phyloP scores from a whole-genome alignment of 441 rosid species.

The Aleurites moluccanus region DNA sequence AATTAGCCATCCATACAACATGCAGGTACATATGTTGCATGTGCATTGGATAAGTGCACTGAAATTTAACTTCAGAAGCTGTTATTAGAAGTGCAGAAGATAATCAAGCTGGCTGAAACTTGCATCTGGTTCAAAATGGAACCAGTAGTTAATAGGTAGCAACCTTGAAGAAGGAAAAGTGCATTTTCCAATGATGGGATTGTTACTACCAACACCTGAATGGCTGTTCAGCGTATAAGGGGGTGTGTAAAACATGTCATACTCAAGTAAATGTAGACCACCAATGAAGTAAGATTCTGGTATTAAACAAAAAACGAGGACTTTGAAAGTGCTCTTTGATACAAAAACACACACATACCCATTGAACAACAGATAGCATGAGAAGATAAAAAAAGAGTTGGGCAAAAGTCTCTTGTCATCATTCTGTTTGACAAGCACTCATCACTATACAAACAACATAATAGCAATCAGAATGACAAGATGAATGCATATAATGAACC shows the following conservation, averaged over 20 bases:
- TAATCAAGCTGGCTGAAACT: neutral
- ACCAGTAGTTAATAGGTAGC: neutral
- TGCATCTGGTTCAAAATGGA: neutral
- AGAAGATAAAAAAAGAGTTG: neutral
- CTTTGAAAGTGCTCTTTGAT: neutral
- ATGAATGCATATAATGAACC: neutral
- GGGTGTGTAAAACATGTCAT: neutral
- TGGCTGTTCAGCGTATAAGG: neutral
- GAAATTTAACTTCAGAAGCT: neutral
- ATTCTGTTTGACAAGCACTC: neutral
- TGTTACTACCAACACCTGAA: neutral
- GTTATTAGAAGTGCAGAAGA: neutral
- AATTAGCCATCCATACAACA: neutral
- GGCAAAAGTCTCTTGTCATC: neutral
- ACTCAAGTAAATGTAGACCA: neutral
- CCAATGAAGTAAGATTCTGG: neutral
- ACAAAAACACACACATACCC: neutral
- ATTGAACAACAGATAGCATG: neutral
- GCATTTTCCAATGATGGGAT: neutral
- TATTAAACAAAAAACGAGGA: neutral
- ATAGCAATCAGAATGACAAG: neutral
- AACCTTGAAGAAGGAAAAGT: neutral
- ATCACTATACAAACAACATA: neutral
- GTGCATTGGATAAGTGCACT: neutral
- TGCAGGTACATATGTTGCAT: neutral